phyloP scores from a whole-genome alignment of 306 rosid genomes.

The Vachellia pachyceras region DNA sequence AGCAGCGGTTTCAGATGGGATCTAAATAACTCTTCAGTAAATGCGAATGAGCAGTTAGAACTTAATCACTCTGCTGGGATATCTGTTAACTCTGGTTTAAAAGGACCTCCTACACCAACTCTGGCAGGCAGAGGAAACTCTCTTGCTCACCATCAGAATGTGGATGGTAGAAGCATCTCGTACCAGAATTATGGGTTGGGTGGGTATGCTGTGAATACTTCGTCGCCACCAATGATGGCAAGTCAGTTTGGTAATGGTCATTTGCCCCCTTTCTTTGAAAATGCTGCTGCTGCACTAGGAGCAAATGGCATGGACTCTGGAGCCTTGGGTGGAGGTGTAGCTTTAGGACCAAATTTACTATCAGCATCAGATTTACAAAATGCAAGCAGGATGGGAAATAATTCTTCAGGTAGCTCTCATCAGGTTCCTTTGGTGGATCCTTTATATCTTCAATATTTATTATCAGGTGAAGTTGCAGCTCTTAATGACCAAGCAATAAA shows the following conservation, averaged over 20 bases:
- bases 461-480: constrained; percentile 79
- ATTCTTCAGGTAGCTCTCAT: constrained; percentile 59
- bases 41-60: constrained; percentile 58
- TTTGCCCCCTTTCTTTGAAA: constrained; percentile 74
- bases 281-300: constrained; percentile 59
- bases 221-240: constrained; percentile 73
- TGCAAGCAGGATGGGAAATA: constrained; percentile 69
- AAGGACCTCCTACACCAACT: constrained; percentile 63
- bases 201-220: constrained; percentile 72
- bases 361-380: constrained; percentile 70
- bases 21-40: constrained; percentile 46
- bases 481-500: constrained; percentile 71
- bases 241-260: constrained; percentile 70
- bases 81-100: constrained; percentile 56
- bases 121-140: constrained; percentile 63
- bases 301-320: constrained; percentile 68
- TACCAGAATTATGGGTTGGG: constrained; percentile 67
- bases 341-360: constrained; percentile 57
- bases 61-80: constrained; percentile 53
- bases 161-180: constrained; percentile 58
- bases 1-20: constrained; percentile 56
- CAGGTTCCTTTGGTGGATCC: constrained; percentile 80
- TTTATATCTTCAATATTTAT: constrained; percentile 69
- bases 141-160: constrained; percentile 66
- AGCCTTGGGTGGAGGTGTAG: constrained; percentile 67